Evolutionary conservation across 768 basidiomycete genomes (phyloP).

Genomic region (Phlegmacium glaucopus): DNA sequence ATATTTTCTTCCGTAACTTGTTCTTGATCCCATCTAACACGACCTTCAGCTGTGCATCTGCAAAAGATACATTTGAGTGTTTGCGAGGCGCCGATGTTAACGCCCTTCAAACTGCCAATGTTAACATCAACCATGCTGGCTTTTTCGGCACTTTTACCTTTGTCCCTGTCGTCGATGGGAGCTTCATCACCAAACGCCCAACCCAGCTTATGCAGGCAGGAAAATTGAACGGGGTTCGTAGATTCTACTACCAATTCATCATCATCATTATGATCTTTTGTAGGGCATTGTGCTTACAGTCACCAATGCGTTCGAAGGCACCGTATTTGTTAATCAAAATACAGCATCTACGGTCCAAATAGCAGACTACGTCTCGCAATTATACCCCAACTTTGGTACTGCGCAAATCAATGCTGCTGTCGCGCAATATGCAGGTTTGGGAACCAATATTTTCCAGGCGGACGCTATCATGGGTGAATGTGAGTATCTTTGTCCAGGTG

Average conservation of each 20-base stretch:
- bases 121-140: constrained; percentile 22
- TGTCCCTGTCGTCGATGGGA: constrained; percentile 46
- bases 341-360: constrained; percentile 22
- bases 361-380: constrained; percentile 27
- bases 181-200: constrained; percentile 41
- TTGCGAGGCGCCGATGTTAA: constrained; percentile 31
- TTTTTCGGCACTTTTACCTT: constrained; percentile 39
- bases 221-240: constrained; percentile 42
- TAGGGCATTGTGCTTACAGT: constrained; percentile 33
- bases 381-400: constrained; percentile 36
- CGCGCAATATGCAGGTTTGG: constrained; percentile 26
- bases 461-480: constrained; percentile 37
- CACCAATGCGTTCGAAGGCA: constrained; percentile 38
- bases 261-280: not conserved
- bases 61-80: constrained; percentile 33
- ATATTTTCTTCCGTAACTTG: not conserved
- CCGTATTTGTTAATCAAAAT: constrained; percentile 32
- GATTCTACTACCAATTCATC: not conserved
- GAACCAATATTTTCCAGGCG: constrained; percentile 31
- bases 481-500: constrained; percentile 12
- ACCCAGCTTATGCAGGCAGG: constrained; percentile 32
- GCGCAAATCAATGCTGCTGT: constrained; percentile 22
- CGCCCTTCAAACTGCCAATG: constrained; percentile 31
- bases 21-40: not conserved
- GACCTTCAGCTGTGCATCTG: constrained; percentile 29